Evolutionary conservation across 495 filamentous ascomycete genomes (phyloP).

Genomic region (Podospora pseudopauciseta): DNA sequence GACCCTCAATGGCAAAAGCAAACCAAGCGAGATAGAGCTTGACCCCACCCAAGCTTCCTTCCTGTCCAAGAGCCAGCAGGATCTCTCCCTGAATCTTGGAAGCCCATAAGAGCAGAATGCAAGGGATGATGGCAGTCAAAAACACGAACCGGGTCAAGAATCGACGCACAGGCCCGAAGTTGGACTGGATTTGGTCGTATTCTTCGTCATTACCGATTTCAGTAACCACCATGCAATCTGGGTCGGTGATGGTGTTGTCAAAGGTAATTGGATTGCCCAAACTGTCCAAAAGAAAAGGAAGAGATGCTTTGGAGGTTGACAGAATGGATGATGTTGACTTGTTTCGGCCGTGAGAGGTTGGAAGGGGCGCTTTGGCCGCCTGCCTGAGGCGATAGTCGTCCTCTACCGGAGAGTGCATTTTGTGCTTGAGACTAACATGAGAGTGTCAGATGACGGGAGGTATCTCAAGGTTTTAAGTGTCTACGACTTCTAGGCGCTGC

Average conservation of each 20-base stretch:
- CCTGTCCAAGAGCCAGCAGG: background rate
- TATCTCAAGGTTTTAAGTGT: no score
- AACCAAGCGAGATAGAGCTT: background rate
- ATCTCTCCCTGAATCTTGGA: background rate
- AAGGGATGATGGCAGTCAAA: background rate
- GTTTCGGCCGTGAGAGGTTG: background rate
- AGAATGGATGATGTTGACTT: background rate
- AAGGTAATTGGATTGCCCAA: background rate
- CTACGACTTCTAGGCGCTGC: no score
- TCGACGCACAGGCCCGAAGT: background rate
- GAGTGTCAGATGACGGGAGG: background rate
- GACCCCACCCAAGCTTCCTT: background rate
- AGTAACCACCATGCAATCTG: slow-evolving; percentile 8
- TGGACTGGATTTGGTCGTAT: background rate
- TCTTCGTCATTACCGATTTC: background rate
- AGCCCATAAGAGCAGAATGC: background rate
- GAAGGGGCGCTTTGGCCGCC: background rate
- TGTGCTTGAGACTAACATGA: background rate
- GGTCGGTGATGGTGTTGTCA: slow-evolving; percentile 4
- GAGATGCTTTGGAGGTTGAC: background rate
- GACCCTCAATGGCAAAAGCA: background rate
- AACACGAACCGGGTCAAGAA: background rate
- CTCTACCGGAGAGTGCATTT: background rate
- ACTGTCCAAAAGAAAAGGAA: background rate
- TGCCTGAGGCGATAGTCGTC: background rate